Conservation (phyloP, 2,329 filamentous ascomycete species). For the Colletotrichum truncatum region DNA sequence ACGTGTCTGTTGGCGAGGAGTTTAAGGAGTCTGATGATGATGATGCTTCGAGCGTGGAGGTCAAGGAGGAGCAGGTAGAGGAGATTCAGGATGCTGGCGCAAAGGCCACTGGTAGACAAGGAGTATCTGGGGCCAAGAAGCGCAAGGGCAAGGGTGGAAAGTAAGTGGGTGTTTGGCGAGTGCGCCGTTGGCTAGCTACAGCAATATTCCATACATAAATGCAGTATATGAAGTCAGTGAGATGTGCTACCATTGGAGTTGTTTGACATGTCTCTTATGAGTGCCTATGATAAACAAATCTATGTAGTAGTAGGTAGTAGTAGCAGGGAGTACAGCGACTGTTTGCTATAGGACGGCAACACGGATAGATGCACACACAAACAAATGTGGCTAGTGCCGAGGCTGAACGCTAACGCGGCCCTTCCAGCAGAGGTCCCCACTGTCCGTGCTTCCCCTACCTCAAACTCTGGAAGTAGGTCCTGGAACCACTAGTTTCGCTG, state of each 20-base stretch:
- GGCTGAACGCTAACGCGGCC: conserved; percentile 6
- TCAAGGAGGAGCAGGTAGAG: conserved; percentile 20
- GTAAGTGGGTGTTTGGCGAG: conserved; percentile 4
- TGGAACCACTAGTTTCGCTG: conserved; percentile 12
- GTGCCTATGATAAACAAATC: no score
- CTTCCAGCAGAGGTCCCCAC: background rate
- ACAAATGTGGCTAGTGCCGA: conserved; percentile 9
- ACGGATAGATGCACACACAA: background rate
- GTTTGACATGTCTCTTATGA: no score
- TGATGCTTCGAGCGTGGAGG: background rate
- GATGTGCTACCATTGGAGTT: no score
- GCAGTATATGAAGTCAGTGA: background rate
- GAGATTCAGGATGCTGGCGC: background rate
- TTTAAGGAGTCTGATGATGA: conserved; percentile 28
- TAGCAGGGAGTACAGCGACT: no score
- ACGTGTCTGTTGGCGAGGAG: conserved; percentile 20
- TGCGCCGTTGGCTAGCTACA: conserved; percentile 2
- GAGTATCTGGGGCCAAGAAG: conserved; percentile 22
- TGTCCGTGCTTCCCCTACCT: conserved; percentile 9
- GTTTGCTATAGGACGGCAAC: no score
- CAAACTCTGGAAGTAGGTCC: background rate
- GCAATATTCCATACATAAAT: conserved; percentile 12
- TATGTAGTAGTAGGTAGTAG: no score
- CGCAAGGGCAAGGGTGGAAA: conserved; percentile 30
- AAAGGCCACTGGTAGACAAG: conserved; percentile 26